phyloP scores from a whole-genome alignment of 2,329 filamentous ascomycete species.

The Tolypocladium capitatum region DNA sequence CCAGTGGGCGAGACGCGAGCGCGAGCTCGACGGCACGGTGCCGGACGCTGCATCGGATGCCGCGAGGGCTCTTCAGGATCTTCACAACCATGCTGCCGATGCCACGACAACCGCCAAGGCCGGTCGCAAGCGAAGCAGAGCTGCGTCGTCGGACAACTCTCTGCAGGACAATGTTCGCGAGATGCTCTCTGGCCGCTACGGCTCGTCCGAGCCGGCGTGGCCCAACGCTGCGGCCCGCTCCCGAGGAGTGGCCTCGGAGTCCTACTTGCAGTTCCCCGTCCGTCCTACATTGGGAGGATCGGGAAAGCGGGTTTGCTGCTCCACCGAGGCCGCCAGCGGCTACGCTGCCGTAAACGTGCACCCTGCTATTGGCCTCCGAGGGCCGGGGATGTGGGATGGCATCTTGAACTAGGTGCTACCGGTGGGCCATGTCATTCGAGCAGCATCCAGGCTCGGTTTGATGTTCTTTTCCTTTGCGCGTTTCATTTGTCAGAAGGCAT shows the following conservation, averaged over 20 bases:
- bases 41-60: conserved; percentile 37
- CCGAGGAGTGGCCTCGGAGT: conserved; percentile 11
- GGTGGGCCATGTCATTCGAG: background rate
- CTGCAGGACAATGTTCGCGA: conserved; percentile 56
- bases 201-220: conserved; percentile 17
- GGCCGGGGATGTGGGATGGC: conserved; percentile 54
- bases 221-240: conserved; percentile 25
- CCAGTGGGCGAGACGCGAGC: conserved; percentile 29
- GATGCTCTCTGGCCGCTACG: conserved; percentile 37
- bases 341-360: conserved; percentile 34
- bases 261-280: conserved; percentile 22
- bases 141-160: conserved; percentile 42
- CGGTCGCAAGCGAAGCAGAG: conserved; percentile 46
- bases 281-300: conserved; percentile 32
- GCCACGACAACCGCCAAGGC: conserved; percentile 21
- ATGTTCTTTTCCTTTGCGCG: conserved; percentile 2
- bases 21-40: conserved; percentile 29
- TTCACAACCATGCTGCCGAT: conserved; percentile 39
- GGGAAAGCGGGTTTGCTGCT: conserved; percentile 55
- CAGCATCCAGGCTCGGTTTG: conserved; percentile 2
- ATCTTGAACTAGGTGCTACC: conserved; percentile 35
- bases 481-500: conserved; percentile 13
- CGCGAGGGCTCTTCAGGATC: conserved; percentile 43
- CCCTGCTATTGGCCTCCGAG: conserved; percentile 35
- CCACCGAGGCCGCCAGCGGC: conserved; percentile 39